A percentile compares a stretch with the other conserved stretches of the same genome.
phyloP scores from a whole-genome alignment of 2,329 filamentous ascomycete genomes.

The Capronia coronata region DNA sequence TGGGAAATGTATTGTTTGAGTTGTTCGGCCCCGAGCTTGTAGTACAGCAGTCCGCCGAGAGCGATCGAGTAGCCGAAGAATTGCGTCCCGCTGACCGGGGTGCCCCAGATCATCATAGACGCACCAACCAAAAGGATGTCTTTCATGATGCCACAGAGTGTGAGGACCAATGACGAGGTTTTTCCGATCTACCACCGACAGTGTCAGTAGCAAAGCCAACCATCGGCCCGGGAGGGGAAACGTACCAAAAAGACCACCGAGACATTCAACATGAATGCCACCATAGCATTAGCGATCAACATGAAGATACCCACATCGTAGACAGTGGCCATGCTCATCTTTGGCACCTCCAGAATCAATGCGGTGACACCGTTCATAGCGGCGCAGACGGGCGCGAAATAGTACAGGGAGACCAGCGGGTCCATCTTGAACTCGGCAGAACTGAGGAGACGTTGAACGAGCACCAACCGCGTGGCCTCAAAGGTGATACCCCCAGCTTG shows the following conservation, averaged over 20 bases:
- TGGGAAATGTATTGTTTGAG: conserved; percentile 72
- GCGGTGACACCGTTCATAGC: conserved; percentile 70
- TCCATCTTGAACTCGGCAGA: conserved; percentile 80
- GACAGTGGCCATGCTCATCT: conserved; percentile 60
- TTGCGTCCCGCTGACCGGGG: conserved; percentile 63
- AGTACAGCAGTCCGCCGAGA: conserved; percentile 58
- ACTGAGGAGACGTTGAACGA: conserved; percentile 77
- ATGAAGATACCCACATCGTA: conserved; percentile 59
- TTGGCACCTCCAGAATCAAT: conserved; percentile 61
- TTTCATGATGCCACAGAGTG: conserved; percentile 78
- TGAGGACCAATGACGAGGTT: conserved; percentile 79
- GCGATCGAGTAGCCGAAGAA: conserved; percentile 72
- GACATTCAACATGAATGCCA: conserved; percentile 75
- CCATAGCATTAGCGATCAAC: conserved; percentile 65
- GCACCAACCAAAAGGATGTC: conserved; percentile 74
- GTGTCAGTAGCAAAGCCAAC: background rate
- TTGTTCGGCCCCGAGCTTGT: conserved; percentile 66
- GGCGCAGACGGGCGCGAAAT: conserved; percentile 79
- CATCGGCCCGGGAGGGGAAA: conserved; percentile 16
- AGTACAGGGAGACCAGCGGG: conserved; percentile 79
- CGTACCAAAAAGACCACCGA: conserved; percentile 79
- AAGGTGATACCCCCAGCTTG: conserved; percentile 72
- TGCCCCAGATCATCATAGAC: conserved; percentile 72
- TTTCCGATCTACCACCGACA: conserved; percentile 64
- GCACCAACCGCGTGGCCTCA: conserved; percentile 73